Percentiles rank a stretch among this genome's conserved stretches.
Evolutionary conservation across 2,329 filamentous ascomycete species (phyloP).

Genomic region (Juglanconis oblonga): DNA sequence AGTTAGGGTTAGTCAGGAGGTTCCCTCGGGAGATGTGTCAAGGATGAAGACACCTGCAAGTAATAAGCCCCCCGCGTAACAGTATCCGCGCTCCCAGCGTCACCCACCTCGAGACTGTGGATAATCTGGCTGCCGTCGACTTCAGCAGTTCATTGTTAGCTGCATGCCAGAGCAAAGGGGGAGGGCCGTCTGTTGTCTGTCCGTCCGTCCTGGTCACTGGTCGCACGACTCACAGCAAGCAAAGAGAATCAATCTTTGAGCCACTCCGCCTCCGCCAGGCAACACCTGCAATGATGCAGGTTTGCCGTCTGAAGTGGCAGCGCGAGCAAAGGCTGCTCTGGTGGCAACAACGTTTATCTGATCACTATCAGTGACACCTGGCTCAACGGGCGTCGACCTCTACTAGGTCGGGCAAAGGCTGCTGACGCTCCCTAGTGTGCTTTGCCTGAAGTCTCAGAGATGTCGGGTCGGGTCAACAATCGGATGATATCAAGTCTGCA

Average conservation of each 20-base stretch:
- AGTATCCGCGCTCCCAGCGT: too few relatives aligned
- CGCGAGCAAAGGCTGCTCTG: neutral
- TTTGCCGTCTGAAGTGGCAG: neutral
- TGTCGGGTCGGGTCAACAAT: neutral
- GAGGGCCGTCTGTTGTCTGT: neutral
- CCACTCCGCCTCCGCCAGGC: neutral
- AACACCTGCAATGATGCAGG: neutral
- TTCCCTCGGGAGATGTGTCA: neutral
- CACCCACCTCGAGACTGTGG: too few relatives aligned
- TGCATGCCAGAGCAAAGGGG: neutral
- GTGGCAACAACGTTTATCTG: neutral
- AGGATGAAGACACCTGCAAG: neutral
- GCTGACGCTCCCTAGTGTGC: neutral
- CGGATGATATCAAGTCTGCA: neutral
- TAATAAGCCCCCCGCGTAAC: too few relatives aligned
- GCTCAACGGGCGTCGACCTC: neutral
- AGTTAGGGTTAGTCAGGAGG: neutral
- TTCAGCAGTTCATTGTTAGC: neutral
- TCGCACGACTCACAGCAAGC: neutral
- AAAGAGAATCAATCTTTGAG: neutral
- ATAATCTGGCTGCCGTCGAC: neutral
- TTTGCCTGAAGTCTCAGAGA: neutral
- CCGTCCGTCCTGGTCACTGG: neutral
- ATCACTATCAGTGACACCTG: neutral
- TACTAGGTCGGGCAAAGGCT: constrained; percentile 16